Base-by-base conservation (phyloP, 2,329 filamentous ascomycete genomes). In the Xylariaceae sp. region DNA sequence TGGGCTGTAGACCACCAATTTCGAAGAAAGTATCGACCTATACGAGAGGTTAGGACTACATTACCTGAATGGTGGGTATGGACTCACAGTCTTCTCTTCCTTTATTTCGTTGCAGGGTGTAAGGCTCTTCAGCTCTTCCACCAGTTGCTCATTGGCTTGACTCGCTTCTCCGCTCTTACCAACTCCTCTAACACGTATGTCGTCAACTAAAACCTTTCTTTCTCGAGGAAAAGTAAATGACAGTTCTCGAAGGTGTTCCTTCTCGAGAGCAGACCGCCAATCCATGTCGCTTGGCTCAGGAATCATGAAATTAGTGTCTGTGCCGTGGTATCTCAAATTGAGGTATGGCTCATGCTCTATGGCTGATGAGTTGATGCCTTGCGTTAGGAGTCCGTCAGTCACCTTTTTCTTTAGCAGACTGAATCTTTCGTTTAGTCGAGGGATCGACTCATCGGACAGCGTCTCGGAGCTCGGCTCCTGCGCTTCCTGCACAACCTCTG, bases 321-420 rank as follows among this genome's bases (percentile, higher is more conserved):
- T 52, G 13, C 50, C 50, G 12, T 52, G 47, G 17, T 54, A 55
- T 0, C 53, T 50, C 4, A 55, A 38, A 18, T 55, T 55, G 12
- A 54, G 34, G 39, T 47, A 54, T 9, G 41, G 44, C 19, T 54
- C 45, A 2, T 44, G 46, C 18, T 44, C 41, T n/a, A 55, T 50
- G 3, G 49, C 43, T 7, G 33, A 34, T 15, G 41, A 43, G 11
- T 39, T 45, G 19, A 47, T 47, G 1, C 47, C 48, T 37, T 51
- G 43, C 12, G 40, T 39, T 9, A 47, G 26, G 12, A 49, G 39
- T 2, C 50, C 45, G 22, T 44, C 44, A 4, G 45, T 42, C 4
- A 45, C 47, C 12, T 45, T 48, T 19, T 48, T 41, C 17, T 43
- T 48, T 12, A 52, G 26, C 2, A 15, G 39, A 11, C 43, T 43